Evolutionary conservation across 1,284 basidiomycete species (phyloP).

Genomic region (Takashimella koratensis): DNA sequence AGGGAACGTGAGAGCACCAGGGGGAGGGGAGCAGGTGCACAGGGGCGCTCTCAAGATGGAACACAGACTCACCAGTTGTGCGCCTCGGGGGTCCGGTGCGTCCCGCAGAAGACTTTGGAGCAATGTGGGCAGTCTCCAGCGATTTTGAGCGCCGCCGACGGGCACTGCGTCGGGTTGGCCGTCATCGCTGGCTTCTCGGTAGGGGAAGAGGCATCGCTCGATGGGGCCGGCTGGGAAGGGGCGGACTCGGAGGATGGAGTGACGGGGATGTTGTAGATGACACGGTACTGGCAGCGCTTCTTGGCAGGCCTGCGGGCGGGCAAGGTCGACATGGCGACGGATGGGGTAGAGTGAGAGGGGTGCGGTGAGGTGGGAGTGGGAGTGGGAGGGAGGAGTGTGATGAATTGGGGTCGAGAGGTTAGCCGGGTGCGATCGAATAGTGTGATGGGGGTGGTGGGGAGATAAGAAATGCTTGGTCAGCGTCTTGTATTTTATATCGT

Average conservation of each 20-base stretch:
- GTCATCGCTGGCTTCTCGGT: slow-evolving; percentile 36
- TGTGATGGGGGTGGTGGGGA: too few species aligned
- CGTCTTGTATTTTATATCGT: too few species aligned
- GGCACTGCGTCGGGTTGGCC: slow-evolving; percentile 46
- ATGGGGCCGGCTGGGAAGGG: slow-evolving; percentile 13
- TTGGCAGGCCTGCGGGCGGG: slow-evolving; percentile 43
- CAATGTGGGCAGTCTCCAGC: slow-evolving; percentile 52
- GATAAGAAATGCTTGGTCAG: too few species aligned
- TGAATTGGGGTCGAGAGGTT: too few species aligned
- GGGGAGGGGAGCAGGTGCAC: too few species aligned
- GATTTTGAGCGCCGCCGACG: slow-evolving; percentile 45
- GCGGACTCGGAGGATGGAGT: slow-evolving; percentile 11
- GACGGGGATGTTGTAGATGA: slow-evolving; percentile 48
- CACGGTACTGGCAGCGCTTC: slow-evolving; percentile 47
- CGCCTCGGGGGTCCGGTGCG: slow-evolving; percentile 49
- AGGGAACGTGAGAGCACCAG: not conserved
- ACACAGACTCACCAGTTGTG: slow-evolving; percentile 51
- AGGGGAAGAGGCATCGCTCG: slow-evolving; percentile 13
- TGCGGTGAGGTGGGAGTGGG: too few species aligned
- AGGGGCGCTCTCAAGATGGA: too few species aligned
- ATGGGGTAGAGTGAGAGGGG: too few species aligned
- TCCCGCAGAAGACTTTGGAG: slow-evolving; percentile 46
- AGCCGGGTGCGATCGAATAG: too few species aligned
- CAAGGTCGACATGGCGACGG: too few species aligned
- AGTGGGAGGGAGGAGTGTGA: too few species aligned